These are phyloP conservation scores for Aspergillus egyptiacus DNA, from an alignment of 495 filamentous ascomycete genomes.

Conservation along the genomic window DNA sequence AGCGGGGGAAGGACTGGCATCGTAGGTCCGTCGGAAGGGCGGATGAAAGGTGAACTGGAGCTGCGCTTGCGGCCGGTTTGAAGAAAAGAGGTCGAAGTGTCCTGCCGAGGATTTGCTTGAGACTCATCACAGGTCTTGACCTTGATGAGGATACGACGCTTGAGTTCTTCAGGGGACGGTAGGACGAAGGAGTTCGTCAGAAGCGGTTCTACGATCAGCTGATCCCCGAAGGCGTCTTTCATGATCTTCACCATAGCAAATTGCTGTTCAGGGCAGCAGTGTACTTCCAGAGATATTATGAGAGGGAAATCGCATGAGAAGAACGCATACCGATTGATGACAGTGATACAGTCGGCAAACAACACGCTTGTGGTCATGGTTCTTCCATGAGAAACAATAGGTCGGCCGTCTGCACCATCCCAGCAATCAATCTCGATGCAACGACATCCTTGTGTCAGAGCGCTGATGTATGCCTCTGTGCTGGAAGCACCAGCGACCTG, in stretches of 20 bases:
- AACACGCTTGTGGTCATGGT: conserved; percentile 80
- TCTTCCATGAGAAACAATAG: conserved; percentile 83
- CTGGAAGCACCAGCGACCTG: conserved; percentile 87
- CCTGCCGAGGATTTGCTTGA: conserved; percentile 36
- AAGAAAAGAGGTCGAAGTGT: conserved; percentile 31
- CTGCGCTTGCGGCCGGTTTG: conserved; percentile 68
- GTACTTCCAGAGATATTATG: conserved; percentile 91
- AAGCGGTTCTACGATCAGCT: conserved; percentile 69
- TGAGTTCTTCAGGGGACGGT: conserved; percentile 80
- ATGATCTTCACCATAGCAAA: conserved; percentile 86
- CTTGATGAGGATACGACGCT: conserved; percentile 81
- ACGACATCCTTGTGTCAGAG: conserved; percentile 82
- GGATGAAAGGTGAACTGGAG: conserved; percentile 67
- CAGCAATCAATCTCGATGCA: conserved; percentile 98
- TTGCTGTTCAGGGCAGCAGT: conserved; percentile 81
- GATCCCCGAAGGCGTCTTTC: conserved; percentile 70
- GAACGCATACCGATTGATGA: conserved; percentile 92
- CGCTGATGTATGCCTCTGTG: conserved; percentile 87
- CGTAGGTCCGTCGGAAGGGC: conserved; percentile 53
- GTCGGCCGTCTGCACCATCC: conserved; percentile 82
- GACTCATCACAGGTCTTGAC: conserved; percentile 65
- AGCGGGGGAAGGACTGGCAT: conserved; percentile 48
- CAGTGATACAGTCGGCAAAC: conserved; percentile 83
- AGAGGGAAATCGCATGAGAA: conserved; percentile 73
- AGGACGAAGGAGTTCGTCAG: conserved; percentile 58